phyloP scores from a whole-genome alignment of 805 yeast species.

The Pichia cephalocereana region DNA sequence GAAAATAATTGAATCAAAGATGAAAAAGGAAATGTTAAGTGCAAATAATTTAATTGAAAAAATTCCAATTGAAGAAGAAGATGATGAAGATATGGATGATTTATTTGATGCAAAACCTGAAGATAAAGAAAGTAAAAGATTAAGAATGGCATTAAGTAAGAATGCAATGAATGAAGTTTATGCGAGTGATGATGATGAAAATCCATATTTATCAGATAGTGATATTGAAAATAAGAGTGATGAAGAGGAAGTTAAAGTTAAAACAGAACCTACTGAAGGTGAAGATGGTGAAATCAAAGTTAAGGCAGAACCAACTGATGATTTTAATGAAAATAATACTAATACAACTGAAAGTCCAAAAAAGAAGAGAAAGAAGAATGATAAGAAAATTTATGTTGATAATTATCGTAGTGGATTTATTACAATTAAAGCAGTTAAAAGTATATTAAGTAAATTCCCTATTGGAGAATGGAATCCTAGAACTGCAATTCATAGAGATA shows the following conservation, averaged over 20 bases:
- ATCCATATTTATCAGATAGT: constrained; percentile 73
- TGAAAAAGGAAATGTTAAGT: constrained; percentile 74
- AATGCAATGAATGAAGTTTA: constrained; percentile 84
- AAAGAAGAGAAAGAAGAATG: constrained; percentile 5
- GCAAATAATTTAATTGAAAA: constrained; percentile 63
- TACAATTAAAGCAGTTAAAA: constrained; percentile 54
- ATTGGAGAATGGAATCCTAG: constrained; percentile 79
- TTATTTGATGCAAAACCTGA: constrained; percentile 60
- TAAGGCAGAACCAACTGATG: background rate
- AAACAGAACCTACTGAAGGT: background rate
- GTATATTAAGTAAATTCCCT: constrained; percentile 58
- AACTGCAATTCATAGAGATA: constrained; percentile 26
- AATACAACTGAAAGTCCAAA: background rate
- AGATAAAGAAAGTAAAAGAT: constrained; percentile 83
- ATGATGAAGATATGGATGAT: constrained; percentile 63
- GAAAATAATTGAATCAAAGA: constrained; percentile 75
- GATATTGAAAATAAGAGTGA: constrained; percentile 35
- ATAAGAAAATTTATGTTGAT: constrained; percentile 30
- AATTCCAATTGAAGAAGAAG: constrained; percentile 51
- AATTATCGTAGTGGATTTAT: constrained; percentile 42
- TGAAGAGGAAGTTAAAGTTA: constrained; percentile 4
- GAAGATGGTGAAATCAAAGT: background rate
- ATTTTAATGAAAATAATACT: background rate
- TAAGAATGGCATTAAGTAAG: constrained; percentile 73
- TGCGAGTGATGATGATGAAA: constrained; percentile 68